A percentile compares a stretch with the other conserved stretches of the same genome.
These are phyloP conservation scores for Incumbomyces delicatus DNA, from an alignment of 2,329 filamentous ascomycete species.

Conservation along the genomic window DNA sequence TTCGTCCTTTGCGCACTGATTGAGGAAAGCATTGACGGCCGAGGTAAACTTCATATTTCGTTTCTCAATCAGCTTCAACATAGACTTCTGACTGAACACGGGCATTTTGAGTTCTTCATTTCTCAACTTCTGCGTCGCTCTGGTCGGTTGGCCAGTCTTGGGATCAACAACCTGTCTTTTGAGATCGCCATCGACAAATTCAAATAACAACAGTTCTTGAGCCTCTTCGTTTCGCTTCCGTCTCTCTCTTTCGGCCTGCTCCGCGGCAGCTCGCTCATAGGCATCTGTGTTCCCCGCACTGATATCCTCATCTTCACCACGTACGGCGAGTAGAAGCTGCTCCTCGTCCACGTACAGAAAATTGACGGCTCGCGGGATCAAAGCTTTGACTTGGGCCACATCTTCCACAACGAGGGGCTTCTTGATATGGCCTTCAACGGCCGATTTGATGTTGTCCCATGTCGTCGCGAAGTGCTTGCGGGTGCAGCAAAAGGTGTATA, in stretches of 20 bases:
- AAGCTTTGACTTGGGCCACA: conserved; percentile 67
- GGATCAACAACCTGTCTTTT: conserved; percentile 66
- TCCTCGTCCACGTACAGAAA: conserved; percentile 82
- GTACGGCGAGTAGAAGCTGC: conserved; percentile 69
- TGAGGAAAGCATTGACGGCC: conserved; percentile 68
- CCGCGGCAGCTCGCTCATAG: conserved; percentile 31
- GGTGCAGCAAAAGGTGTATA: conserved; percentile 90
- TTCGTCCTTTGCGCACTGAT: conserved; percentile 54
- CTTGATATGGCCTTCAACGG: conserved; percentile 76
- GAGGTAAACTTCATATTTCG: conserved; percentile 73
- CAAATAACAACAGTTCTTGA: conserved; percentile 73
- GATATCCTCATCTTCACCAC: conserved; percentile 58
- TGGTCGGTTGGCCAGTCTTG: conserved; percentile 63
- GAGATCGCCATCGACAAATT: conserved; percentile 84
- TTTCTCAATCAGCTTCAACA: conserved; percentile 81
- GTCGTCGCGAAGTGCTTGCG: conserved; percentile 88
- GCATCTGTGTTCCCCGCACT: conserved; percentile 36
- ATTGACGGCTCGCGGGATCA: conserved; percentile 68
- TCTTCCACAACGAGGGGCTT: conserved; percentile 62
- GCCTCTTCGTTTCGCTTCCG: conserved; percentile 26
- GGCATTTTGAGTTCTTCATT: conserved; percentile 84
- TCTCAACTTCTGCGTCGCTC: conserved; percentile 56
- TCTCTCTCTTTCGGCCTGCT: conserved; percentile 26
- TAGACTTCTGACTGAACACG: conserved; percentile 84
- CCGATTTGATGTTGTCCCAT: conserved; percentile 73